These are phyloP conservation scores for Ensete ventricosum DNA, from an alignment of 176 grass and related monocot species.

Conservation along the genomic window DNA sequence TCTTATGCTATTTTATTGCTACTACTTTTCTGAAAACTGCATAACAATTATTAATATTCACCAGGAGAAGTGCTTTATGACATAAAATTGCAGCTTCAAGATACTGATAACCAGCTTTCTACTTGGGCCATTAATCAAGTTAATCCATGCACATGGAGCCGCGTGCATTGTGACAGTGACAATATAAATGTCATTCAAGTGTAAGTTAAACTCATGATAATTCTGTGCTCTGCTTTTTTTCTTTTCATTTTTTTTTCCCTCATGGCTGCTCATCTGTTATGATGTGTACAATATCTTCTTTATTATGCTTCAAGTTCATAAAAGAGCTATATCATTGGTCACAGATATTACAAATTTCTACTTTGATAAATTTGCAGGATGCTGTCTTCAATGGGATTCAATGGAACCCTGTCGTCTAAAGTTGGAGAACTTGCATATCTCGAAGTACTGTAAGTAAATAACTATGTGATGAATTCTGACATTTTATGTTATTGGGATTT, in stretches of 20 bases:
- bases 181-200: constrained; percentile 23
- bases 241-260: not conserved
- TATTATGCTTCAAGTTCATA: not conserved
- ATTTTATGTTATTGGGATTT: not conserved
- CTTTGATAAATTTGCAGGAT: constrained; percentile 33
- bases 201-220: constrained; percentile 36
- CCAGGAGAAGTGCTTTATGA: constrained; percentile 33
- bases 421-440: constrained; percentile 55
- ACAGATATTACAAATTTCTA: not conserved
- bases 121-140: constrained; percentile 59
- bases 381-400: constrained; percentile 48
- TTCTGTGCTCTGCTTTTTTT: not conserved
- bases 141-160: constrained; percentile 33
- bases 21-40: not conserved
- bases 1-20: no score
- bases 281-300: not conserved
- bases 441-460: constrained; percentile 54
- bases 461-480: not conserved
- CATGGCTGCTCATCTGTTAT: not conserved
- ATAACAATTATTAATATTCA: constrained; percentile 22
- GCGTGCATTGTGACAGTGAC: constrained; percentile 28
- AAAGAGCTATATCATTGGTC: not conserved
- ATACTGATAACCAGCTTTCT: constrained; percentile 27
- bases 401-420: constrained; percentile 53
- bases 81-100: constrained; percentile 46